Conservation (phyloP, 495 filamentous ascomycete species). For the Lasiosphaeria ovina region DNA sequence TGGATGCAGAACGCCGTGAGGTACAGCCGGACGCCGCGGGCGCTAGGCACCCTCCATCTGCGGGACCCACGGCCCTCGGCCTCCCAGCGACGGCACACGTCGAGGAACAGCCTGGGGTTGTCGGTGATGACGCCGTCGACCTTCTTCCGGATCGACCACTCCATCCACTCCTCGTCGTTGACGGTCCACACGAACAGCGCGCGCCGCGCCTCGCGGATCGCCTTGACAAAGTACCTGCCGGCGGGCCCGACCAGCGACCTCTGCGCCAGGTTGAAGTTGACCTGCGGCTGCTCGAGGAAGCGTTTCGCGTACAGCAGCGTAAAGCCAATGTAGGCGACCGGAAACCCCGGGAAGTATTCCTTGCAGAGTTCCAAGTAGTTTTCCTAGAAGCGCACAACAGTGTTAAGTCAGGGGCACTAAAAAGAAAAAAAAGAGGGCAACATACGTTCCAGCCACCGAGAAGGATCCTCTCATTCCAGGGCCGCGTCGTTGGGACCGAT, state of each 20-base stretch:
- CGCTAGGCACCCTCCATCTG: not conserved
- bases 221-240: slow-evolving; percentile 62
- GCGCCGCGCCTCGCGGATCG: slow-evolving; percentile 52
- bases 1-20: slow-evolving; percentile 21
- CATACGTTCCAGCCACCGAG: slow-evolving; percentile 77
- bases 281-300: slow-evolving; percentile 59
- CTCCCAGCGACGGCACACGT: slow-evolving; percentile 37
- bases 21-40: slow-evolving; percentile 16
- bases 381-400: slow-evolving; percentile 33
- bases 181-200: slow-evolving; percentile 81
- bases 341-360: slow-evolving; percentile 63
- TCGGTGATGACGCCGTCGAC: slow-evolving; percentile 59
- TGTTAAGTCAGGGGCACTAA: too few relatives aligned
- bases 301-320: slow-evolving; percentile 65
- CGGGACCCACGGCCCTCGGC: not conserved
- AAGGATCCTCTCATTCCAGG: slow-evolving; percentile 70
- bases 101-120: slow-evolving; percentile 47
- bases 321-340: slow-evolving; percentile 70
- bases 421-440: slow-evolving; percentile 8
- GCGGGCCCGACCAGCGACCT: slow-evolving; percentile 60
- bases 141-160: slow-evolving; percentile 56
- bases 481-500: slow-evolving; percentile 46
- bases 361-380: slow-evolving; percentile 60
- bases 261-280: slow-evolving; percentile 75
- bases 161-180: slow-evolving; percentile 71